Conservation (phyloP, 2,329 filamentous ascomycete species). For the Ophidiomyces ophidiicola region DNA sequence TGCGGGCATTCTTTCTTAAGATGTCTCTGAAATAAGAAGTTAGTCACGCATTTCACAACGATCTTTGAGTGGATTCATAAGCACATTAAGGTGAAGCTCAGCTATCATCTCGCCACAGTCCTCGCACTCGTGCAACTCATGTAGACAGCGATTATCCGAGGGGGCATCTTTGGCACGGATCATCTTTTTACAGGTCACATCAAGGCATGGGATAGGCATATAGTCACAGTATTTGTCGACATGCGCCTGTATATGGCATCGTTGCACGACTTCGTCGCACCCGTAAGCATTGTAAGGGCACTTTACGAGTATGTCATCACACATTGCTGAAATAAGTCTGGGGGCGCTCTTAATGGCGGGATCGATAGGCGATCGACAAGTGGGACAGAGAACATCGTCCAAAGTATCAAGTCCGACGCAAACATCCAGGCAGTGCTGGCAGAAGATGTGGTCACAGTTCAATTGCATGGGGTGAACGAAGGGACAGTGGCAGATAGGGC, state of each 20-base stretch:
- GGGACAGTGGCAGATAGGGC: slow-evolving; percentile 52
- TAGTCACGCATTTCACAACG: background rate
- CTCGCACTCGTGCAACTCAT: slow-evolving; percentile 41
- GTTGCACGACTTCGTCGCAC: slow-evolving; percentile 42
- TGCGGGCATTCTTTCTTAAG: slow-evolving; percentile 28
- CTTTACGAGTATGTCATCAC: slow-evolving; percentile 48
- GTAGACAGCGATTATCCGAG: slow-evolving; percentile 39
- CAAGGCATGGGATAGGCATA: slow-evolving; percentile 42
- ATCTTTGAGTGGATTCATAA: too few relatives aligned
- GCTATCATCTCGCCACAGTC: slow-evolving; percentile 43
- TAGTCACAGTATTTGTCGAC: slow-evolving; percentile 50
- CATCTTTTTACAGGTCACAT: slow-evolving; percentile 38
- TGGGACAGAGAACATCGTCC: slow-evolving; percentile 41
- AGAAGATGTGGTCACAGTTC: slow-evolving; percentile 54
- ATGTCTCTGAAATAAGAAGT: slow-evolving; percentile 28
- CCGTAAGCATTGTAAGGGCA: slow-evolving; percentile 46
- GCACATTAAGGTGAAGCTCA: slow-evolving; percentile 43
- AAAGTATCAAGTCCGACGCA: slow-evolving; percentile 30
- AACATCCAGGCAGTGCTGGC: slow-evolving; percentile 44
- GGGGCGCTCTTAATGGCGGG: slow-evolving; percentile 36
- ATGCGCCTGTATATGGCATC: slow-evolving; percentile 47
- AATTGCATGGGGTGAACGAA: slow-evolving; percentile 48
- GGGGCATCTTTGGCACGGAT: slow-evolving; percentile 46
- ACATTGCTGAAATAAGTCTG: slow-evolving; percentile 48
- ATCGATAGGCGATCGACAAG: slow-evolving; percentile 40